A percentile compares a stretch with the other conserved stretches of the same genome.
phyloP scores from a whole-genome alignment of 2,329 filamentous ascomycete genomes.

The Aspergillus sergii region DNA sequence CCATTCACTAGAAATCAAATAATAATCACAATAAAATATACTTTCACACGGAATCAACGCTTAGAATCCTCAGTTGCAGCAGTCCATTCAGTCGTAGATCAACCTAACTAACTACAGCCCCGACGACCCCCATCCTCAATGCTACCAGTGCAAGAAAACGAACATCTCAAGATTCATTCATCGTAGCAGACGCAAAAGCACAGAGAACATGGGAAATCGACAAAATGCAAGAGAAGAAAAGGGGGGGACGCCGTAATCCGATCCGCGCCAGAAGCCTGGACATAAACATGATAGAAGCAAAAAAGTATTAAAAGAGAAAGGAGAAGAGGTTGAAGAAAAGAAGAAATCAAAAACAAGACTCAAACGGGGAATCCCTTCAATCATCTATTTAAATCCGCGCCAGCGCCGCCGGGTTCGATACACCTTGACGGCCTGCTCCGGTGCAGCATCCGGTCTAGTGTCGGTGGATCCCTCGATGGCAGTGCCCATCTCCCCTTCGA shows the following conservation, averaged over 20 bases:
- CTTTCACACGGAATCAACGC: not conserved
- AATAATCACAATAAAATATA: not conserved
- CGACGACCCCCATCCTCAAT: not conserved
- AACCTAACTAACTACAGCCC: not conserved
- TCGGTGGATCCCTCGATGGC: slow-evolving; percentile 12
- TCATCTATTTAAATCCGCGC: slow-evolving; percentile 31
- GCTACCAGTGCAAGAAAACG: not conserved
- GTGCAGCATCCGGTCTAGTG: slow-evolving; percentile 18
- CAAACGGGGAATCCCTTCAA: not conserved
- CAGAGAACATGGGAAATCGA: not conserved
- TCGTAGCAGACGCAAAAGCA: not conserved
- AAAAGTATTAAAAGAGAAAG: slow-evolving; percentile 18
- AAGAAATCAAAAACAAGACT: slow-evolving; percentile 10
- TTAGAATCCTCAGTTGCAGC: not conserved
- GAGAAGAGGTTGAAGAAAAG: slow-evolving; percentile 6
- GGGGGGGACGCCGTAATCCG: not conserved
- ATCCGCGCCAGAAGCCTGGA: not conserved
- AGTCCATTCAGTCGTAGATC: not conserved
- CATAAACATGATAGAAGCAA: slow-evolving; percentile 11
- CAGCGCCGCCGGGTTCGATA: slow-evolving; percentile 35
- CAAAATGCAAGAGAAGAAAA: slow-evolving; percentile 1
- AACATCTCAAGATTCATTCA: slow-evolving; percentile 2
- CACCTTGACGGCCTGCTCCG: slow-evolving; percentile 25
- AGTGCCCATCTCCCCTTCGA: slow-evolving; percentile 21
- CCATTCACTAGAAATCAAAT: too few species aligned